Conservation (phyloP, 768 basidiomycete species). For the Russula sp. region DNA sequence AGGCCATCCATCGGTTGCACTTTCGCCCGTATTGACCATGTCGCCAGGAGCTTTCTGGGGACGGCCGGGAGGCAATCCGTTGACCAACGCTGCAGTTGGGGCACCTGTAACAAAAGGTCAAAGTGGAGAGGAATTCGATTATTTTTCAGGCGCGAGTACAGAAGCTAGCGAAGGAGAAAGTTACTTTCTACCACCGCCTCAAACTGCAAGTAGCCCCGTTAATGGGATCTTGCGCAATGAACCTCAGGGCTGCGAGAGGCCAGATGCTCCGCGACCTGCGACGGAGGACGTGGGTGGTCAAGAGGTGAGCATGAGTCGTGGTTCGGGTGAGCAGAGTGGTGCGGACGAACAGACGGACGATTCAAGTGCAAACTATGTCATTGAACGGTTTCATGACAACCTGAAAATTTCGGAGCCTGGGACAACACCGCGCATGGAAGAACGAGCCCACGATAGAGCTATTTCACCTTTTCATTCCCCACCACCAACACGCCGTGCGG, state of each 20-base stretch:
- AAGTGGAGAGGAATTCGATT: constrained; percentile 30
- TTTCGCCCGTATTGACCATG: constrained; percentile 70
- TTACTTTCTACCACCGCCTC: constrained; percentile 41
- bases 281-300: constrained; percentile 1
- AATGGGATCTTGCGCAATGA: constrained; percentile 27
- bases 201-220: constrained; percentile 29
- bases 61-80: constrained; percentile 42
- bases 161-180: constrained; percentile 25
- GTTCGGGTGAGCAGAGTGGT: constrained; percentile 1
- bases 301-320: not conserved
- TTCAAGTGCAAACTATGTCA: not conserved
- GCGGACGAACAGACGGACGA: not conserved
- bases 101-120: constrained; percentile 40
- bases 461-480: not conserved
- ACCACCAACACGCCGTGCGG: constrained; percentile 10
- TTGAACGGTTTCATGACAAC: constrained; percentile 5
- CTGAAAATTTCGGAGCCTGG: constrained; percentile 3
- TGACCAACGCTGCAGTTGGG: constrained; percentile 56
- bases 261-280: not conserved
- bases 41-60: constrained; percentile 74
- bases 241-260: not conserved
- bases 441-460: not conserved
- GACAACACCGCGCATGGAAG: not conserved
- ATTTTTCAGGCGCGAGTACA: constrained; percentile 31
- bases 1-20: constrained; percentile 34